Conservation (phyloP, 1,284 basidiomycete species). For the Boletus sp. region DNA sequence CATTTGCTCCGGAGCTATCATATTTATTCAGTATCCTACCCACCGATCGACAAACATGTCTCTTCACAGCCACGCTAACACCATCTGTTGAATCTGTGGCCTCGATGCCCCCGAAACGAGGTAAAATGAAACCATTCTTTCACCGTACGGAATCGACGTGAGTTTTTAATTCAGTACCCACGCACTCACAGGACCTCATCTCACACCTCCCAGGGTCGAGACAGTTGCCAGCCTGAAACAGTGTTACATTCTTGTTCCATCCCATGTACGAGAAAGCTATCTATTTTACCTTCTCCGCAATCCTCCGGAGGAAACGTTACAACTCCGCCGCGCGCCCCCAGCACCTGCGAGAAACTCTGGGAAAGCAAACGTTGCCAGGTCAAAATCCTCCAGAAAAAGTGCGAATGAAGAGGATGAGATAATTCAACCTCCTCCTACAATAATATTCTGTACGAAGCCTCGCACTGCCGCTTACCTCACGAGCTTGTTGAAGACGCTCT, state of each 20-base stretch:
- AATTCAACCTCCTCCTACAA: slow-evolving; percentile 81
- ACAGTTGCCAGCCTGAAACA: slow-evolving; percentile 87
- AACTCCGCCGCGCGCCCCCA: slow-evolving; percentile 61
- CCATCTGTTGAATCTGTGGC: slow-evolving; percentile 82
- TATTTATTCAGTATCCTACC: slow-evolving; percentile 81
- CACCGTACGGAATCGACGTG: slow-evolving; percentile 79
- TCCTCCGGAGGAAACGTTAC: slow-evolving; percentile 74
- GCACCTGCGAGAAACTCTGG: slow-evolving; percentile 32
- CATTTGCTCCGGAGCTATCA: slow-evolving; percentile 84
- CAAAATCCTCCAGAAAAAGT: slow-evolving; percentile 33
- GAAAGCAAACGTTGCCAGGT: slow-evolving; percentile 34
- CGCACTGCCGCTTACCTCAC: slow-evolving; percentile 90
- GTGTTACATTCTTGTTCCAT: slow-evolving; percentile 89
- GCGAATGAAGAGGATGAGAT: slow-evolving; percentile 48
- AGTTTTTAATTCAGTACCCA: slow-evolving; percentile 27
- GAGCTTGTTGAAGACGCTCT: slow-evolving; percentile 71
- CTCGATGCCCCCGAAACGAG: slow-evolving; percentile 67
- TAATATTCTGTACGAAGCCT: slow-evolving; percentile 90
- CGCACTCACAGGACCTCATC: not conserved
- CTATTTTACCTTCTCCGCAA: slow-evolving; percentile 88
- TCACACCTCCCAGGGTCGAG: slow-evolving; percentile 56
- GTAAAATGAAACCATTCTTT: slow-evolving; percentile 86
- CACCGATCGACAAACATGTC: slow-evolving; percentile 85
- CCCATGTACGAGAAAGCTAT: slow-evolving; percentile 92
- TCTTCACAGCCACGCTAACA: slow-evolving; percentile 96